phyloP scores from a whole-genome alignment of 2,329 filamentous ascomycete species.

The Diplodia corticola region DNA sequence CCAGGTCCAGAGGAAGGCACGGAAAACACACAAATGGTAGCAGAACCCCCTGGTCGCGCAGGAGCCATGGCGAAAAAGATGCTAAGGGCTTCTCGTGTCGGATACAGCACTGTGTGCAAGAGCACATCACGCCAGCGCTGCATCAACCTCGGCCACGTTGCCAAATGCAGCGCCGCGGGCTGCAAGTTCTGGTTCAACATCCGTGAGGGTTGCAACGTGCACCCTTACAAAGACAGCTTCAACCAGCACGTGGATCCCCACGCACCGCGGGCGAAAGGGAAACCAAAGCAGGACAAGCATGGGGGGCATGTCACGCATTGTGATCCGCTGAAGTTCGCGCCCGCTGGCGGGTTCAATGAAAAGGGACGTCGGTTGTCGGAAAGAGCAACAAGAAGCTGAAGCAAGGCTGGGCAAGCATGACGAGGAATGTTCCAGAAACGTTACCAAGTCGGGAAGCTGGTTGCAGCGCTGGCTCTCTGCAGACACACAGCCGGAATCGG shows the following conservation, averaged over 20 bases:
- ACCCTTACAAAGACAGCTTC: slow-evolving; percentile 1
- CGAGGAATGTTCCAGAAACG: not conserved
- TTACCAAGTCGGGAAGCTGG: not conserved
- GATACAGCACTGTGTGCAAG: not conserved
- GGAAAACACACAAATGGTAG: not conserved
- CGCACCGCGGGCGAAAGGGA: not conserved
- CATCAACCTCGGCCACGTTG: not conserved
- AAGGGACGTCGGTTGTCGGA: not conserved
- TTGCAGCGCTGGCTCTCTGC: not conserved
- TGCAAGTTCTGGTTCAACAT: slow-evolving; percentile 9
- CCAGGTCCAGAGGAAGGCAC: not conserved
- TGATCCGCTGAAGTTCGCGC: not conserved
- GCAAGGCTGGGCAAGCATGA: not conserved
- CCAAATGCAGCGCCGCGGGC: not conserved
- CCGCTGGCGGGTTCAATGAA: not conserved
- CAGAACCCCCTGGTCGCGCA: no score
- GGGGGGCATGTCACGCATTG: not conserved
- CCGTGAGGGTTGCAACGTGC: not conserved
- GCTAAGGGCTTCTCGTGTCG: no score
- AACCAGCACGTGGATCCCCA: not conserved
- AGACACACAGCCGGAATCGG: not conserved
- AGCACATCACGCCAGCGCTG: not conserved
- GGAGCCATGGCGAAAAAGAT: no score
- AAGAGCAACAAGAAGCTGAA: not conserved
- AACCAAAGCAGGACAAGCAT: not conserved